phyloP scores from a whole-genome alignment of 2,329 filamentous ascomycete species.

The Cladophialophora carrionii region DNA sequence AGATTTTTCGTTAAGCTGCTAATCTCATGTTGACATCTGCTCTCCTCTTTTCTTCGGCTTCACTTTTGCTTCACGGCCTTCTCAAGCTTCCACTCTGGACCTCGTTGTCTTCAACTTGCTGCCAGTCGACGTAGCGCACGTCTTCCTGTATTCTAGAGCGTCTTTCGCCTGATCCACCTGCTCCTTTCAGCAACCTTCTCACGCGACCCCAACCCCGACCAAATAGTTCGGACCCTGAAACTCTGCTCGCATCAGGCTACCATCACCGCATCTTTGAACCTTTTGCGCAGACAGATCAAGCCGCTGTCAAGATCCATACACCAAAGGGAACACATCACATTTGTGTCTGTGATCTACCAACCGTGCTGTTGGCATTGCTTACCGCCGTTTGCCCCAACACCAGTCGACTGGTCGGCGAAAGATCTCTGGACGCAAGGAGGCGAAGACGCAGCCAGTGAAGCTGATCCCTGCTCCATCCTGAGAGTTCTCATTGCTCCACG shows the following conservation, averaged over 20 bases:
- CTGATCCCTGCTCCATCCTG: slow-evolving; percentile 21
- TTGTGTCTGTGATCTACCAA: slow-evolving; percentile 10
- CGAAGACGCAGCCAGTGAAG: slow-evolving; percentile 26
- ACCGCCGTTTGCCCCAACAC: slow-evolving; percentile 34
- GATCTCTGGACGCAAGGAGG: slow-evolving; percentile 37
- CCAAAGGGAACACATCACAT: slow-evolving; percentile 5
- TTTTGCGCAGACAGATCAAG: slow-evolving; percentile 1
- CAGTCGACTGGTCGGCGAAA: slow-evolving; percentile 28
- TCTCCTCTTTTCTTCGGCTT: slow-evolving; percentile 1
- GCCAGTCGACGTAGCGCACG: background rate
- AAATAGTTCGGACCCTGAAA: slow-evolving; percentile 9
- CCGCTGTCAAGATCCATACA: background rate
- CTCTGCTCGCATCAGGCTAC: slow-evolving; percentile 9
- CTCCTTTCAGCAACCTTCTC: slow-evolving; percentile 2
- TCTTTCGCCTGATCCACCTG: background rate
- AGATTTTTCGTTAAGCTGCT: slow-evolving; percentile 17
- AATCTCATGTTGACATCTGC: slow-evolving; percentile 6
- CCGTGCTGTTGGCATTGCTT: slow-evolving; percentile 27
- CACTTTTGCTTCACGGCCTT: slow-evolving; percentile 3
- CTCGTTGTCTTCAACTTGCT: background rate
- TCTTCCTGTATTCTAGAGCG: background rate
- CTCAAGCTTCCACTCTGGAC: background rate
- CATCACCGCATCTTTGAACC: slow-evolving; percentile 18
- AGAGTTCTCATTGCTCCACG: slow-evolving; percentile 36
- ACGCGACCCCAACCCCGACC: slow-evolving; percentile 11